These are phyloP conservation scores for Theobroma grandiflorum DNA, from an alignment of 441 rosid species.

Conservation along the genomic window DNA sequence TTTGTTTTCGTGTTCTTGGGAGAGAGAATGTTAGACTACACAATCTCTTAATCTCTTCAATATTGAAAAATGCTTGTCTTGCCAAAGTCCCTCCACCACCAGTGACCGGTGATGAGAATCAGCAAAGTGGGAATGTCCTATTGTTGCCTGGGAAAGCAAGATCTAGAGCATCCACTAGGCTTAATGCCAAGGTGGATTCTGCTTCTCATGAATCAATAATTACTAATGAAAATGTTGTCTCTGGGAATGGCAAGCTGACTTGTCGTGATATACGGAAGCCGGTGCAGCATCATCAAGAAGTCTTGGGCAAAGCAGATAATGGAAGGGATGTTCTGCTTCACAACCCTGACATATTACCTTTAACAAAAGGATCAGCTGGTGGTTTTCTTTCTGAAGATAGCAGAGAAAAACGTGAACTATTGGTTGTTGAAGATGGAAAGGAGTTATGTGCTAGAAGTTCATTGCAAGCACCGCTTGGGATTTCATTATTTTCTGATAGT, in stretches of 20 bases:
- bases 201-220: conserved; percentile 33
- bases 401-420: conserved; percentile 36
- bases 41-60: conserved; percentile 55
- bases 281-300: conserved; percentile 42
- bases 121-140: conserved; percentile 45
- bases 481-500: conserved; percentile 41
- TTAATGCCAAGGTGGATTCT: conserved; percentile 28
- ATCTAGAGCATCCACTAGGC: conserved; percentile 41
- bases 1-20: conserved; percentile 54
- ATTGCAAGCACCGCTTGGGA: conserved; percentile 55
- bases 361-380: conserved; percentile 27
- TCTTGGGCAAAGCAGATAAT: conserved; percentile 22
- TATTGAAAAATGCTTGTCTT: conserved; percentile 57
- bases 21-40: conserved; percentile 64
- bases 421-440: conserved; percentile 38
- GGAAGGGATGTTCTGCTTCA: conserved; percentile 39
- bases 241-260: conserved; percentile 43
- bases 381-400: conserved; percentile 38
- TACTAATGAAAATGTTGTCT: conserved; percentile 36
- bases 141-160: conserved; percentile 42
- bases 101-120: conserved; percentile 34
- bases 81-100: conserved; percentile 42
- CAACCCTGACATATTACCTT: conserved; percentile 29
- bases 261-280: conserved; percentile 32
- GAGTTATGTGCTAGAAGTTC: conserved; percentile 36